Percentiles rank a stretch among this genome's conserved stretches.
Conservation (phyloP, 495 filamentous ascomycete genomes). For the Penicillium simplicissimum region DNA sequence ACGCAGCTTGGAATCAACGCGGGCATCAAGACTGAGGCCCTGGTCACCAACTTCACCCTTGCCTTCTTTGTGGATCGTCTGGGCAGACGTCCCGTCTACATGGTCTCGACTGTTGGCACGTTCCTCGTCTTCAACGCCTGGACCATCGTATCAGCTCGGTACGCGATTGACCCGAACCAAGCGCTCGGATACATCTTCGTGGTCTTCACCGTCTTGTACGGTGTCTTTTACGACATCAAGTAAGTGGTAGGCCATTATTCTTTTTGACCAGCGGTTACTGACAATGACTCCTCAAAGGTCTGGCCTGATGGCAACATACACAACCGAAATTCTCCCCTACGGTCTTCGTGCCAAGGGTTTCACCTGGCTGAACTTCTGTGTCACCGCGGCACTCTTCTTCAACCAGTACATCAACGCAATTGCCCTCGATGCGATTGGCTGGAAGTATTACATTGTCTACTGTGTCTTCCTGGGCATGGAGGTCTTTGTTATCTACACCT, state of each 20-base stretch:
- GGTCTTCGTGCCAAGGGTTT: conserved; percentile 31
- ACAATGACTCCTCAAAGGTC: background rate
- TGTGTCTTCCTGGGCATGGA: conserved; percentile 31
- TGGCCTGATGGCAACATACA: conserved; percentile 19
- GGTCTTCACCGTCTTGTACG: conserved; percentile 42
- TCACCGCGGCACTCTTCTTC: conserved; percentile 15
- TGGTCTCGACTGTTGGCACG: conserved; percentile 60
- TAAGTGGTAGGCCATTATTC: background rate
- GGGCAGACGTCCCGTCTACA: conserved; percentile 58
- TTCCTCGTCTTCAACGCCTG: conserved; percentile 55
- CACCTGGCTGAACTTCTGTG: conserved; percentile 16
- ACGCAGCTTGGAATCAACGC: conserved; percentile 60
- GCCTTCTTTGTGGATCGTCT: conserved; percentile 64
- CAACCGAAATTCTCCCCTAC: conserved; percentile 26
- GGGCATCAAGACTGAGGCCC: conserved; percentile 60
- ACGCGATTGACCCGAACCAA: background rate
- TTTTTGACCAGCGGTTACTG: background rate
- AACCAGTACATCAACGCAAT: conserved; percentile 36
- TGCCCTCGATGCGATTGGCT: conserved; percentile 33
- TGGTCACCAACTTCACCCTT: conserved; percentile 61
- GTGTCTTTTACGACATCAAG: conserved; percentile 4
- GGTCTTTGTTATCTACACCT: conserved; percentile 31
- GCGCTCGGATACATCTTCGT: conserved; percentile 50
- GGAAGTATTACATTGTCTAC: conserved; percentile 45
- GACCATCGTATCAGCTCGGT: conserved; percentile 44